Conservation (phyloP, 2,329 filamentous ascomycete genomes). For the Rutstroemia sp. region DNA sequence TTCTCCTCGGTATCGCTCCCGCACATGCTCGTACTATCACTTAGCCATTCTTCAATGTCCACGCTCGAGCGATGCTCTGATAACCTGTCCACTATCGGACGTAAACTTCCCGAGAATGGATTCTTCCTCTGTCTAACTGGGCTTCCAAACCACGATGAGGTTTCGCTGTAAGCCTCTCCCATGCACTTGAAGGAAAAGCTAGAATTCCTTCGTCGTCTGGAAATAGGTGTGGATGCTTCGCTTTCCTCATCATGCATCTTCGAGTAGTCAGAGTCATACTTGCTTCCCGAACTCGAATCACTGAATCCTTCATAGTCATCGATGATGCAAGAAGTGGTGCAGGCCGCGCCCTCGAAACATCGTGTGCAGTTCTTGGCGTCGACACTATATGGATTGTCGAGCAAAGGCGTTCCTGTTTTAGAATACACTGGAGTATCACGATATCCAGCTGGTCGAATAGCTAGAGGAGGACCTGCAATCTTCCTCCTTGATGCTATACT, state of each 20-base stretch:
- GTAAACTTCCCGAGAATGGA: neutral
- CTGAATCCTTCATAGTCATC: constrained; percentile 11
- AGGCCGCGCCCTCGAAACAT: constrained; percentile 10
- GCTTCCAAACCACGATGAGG: constrained; percentile 14
- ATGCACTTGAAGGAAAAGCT: constrained; percentile 24
- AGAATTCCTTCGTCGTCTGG: constrained; percentile 10
- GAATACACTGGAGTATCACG: constrained; percentile 23
- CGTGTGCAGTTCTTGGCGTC: constrained; percentile 10
- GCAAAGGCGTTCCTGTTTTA: constrained; percentile 17
- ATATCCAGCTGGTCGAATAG: constrained; percentile 11
- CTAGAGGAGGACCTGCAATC: neutral
- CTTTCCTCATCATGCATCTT: neutral
- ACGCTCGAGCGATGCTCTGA: constrained; percentile 5
- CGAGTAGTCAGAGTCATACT: neutral
- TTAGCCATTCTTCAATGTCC: constrained; percentile 21
- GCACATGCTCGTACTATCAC: constrained; percentile 16
- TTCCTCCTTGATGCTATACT: neutral
- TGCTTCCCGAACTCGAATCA: constrained; percentile 1
- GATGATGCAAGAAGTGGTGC: constrained; percentile 11
- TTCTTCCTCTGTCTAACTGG: constrained; percentile 1
- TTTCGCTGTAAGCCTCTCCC: constrained; percentile 9
- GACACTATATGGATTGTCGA: constrained; percentile 13
- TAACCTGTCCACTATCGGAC: neutral
- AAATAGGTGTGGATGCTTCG: neutral
- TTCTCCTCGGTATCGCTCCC: constrained; percentile 12